These are phyloP conservation scores for Arctium lappa DNA, from an alignment of 129 eudicot species.

Conservation along the genomic window DNA sequence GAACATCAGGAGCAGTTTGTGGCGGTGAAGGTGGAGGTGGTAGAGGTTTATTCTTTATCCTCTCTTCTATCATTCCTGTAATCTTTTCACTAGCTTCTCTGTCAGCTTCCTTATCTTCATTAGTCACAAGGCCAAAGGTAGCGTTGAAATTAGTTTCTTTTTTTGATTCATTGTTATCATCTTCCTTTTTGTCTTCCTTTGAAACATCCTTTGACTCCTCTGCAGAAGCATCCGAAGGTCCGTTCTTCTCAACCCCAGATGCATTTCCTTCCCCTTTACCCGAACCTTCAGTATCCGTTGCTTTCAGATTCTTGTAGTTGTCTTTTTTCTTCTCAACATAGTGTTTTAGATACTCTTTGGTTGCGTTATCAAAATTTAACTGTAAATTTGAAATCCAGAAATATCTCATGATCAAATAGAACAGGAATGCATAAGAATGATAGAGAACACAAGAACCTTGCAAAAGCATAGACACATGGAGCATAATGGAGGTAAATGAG, in stretches of 20 bases:
- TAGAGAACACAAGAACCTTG: neutral
- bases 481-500: neutral
- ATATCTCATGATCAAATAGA: neutral
- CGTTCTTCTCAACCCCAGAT: conserved; percentile 35
- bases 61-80: conserved; percentile 75
- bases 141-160: conserved; percentile 52
- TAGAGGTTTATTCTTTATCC: conserved; percentile 72
- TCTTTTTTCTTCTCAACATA: conserved; percentile 79
- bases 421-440: neutral
- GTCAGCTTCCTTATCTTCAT: conserved; percentile 86
- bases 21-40: conserved; percentile 97
- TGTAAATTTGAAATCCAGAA: conserved; percentile 29
- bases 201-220: conserved; percentile 32
- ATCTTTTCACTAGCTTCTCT: conserved; percentile 74
- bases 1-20: conserved; percentile 35
- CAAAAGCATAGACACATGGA: neutral
- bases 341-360: conserved; percentile 64
- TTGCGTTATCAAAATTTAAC: conserved; percentile 73
- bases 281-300: conserved; percentile 42
- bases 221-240: conserved; percentile 32
- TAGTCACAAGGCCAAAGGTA: conserved; percentile 77
- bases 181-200: conserved; percentile 40
- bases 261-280: conserved; percentile 47
- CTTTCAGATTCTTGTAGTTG: conserved; percentile 36
- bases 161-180: conserved; percentile 33